Conservation (phyloP, 305 asterid genomes). For the Fraxinus sp. region DNA sequence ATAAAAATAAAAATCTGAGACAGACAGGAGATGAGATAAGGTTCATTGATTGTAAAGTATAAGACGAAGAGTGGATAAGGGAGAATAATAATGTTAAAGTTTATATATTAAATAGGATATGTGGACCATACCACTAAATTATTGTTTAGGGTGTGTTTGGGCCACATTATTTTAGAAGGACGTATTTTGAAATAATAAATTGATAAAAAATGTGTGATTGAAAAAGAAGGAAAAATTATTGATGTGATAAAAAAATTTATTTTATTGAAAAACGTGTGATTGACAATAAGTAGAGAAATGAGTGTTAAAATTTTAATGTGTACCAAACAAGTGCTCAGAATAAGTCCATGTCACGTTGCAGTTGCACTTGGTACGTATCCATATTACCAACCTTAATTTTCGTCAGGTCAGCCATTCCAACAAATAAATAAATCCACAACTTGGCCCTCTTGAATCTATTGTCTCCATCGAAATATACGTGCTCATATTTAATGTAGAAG, state of each 20-base stretch:
- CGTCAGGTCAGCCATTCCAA: neutral
- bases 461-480: neutral
- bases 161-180: no score
- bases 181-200: no score
- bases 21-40: neutral
- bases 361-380: neutral
- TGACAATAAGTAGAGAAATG: no score
- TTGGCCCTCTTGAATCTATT: neutral
- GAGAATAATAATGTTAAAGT: neutral
- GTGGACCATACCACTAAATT: neutral
- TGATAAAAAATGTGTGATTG: no score
- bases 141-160: neutral
- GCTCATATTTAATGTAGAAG: neutral
- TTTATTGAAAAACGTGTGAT: no score
- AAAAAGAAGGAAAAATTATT: no score
- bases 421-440: neutral
- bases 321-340: neutral
- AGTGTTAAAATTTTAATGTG: no score
- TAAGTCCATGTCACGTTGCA: neutral
- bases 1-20: neutral
- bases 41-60: neutral
- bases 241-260: no score
- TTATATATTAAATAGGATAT: neutral
- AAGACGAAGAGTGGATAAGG: neutral
- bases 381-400: neutral